Conservation (phyloP, 1,139 yeast genomes). For the Saccharomyces uvarum region DNA sequence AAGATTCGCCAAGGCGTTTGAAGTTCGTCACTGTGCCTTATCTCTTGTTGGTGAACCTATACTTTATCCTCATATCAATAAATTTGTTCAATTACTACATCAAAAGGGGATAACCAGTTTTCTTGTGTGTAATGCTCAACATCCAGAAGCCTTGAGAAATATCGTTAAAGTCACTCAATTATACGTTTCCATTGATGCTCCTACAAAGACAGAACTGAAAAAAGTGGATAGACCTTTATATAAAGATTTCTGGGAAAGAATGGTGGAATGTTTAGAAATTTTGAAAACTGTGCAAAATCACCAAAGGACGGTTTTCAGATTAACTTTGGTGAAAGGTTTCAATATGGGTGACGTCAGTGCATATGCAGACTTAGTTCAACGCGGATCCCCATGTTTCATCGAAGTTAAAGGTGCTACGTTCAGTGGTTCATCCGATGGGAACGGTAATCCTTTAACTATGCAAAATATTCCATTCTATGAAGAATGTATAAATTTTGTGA, state of each 20-base stretch:
- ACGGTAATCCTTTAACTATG: conserved; percentile 88
- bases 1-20: conserved; percentile 83
- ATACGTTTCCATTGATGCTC: conserved; percentile 89
- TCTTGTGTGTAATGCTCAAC: conserved; percentile 92
- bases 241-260: conserved; percentile 88
- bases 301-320: conserved; percentile 85
- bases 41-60: conserved; percentile 93
- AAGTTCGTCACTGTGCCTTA: conserved; percentile 83
- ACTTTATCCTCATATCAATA: conserved; percentile 84
- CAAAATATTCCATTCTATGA: conserved; percentile 91
- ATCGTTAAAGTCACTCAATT: conserved; percentile 77
- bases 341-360: conserved; percentile 75
- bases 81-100: conserved; percentile 73
- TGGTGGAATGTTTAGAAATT: conserved; percentile 73
- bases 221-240: conserved; percentile 83
- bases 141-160: conserved; percentile 70
- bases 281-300: conserved; percentile 62
- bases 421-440: conserved; percentile 75
- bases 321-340: conserved; percentile 87
- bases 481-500: conserved; percentile 75
- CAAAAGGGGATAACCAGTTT: conserved; percentile 73
- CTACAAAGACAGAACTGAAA: conserved; percentile 70
- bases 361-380: conserved; percentile 82
- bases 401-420: conserved; percentile 93
- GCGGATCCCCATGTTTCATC: conserved; percentile 78